Conservation (phyloP, 169 alveolate genomes). For the Fabrea salina region DNA sequence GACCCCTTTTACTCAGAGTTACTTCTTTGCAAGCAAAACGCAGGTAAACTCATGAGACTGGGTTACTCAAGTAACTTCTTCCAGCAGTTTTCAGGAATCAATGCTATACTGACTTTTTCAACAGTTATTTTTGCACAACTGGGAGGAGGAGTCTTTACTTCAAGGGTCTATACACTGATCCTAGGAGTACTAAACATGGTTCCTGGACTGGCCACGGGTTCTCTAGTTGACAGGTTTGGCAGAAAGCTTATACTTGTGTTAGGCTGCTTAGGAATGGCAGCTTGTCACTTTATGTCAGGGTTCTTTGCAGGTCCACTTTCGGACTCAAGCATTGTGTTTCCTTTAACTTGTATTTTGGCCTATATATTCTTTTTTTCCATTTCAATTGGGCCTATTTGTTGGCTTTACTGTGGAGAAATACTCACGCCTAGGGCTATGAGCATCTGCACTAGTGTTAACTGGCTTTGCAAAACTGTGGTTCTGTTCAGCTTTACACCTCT, state of each 20-base stretch:
- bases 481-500: background rate
- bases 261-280: background rate
- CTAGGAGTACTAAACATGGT: background rate
- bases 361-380: conserved; percentile 44
- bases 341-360: conserved; percentile 22
- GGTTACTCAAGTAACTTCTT: background rate
- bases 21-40: background rate
- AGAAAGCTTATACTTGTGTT: background rate
- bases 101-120: background rate
- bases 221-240: conserved; percentile 19
- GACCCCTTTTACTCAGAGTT: background rate
- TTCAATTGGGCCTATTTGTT: conserved; percentile 50
- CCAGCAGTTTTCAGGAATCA: conserved; percentile 9
- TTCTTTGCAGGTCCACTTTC: conserved; percentile 3
- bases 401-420: conserved; percentile 55
- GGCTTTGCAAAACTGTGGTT: conserved; percentile 4
- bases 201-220: background rate
- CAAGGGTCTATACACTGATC: conserved; percentile 4
- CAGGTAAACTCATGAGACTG: conserved; percentile 24
- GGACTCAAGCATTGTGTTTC: background rate
- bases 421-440: conserved; percentile 43
- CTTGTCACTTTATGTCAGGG: background rate
- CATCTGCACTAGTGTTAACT: conserved; percentile 37
- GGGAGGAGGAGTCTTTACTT: background rate
- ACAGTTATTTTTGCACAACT: background rate